Base-by-base conservation (phyloP, 164 flowering plant species). In the Vitis riparia region DNA sequence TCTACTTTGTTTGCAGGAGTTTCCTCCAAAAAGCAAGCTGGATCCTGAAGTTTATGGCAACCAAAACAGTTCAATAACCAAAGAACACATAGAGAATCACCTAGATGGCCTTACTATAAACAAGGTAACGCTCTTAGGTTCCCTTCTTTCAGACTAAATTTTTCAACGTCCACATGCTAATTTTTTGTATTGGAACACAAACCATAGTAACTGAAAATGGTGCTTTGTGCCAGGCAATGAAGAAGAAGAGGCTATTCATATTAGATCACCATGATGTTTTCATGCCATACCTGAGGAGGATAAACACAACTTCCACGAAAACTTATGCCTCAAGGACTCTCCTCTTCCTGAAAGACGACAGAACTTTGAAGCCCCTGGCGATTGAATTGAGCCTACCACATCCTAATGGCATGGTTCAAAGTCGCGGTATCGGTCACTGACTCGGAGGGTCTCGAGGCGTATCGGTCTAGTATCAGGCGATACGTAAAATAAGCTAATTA, bases 361-460 rank as follows among this genome's bases (percentile, higher is more conserved):
- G 87, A 5, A 80, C 86, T 16, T 49, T 88, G 75, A 86, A 78
- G 77, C 92, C 90, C 44, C 10, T 88, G 52, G 92, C 80, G 1
- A 88, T 88, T 50, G 92, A 88, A 66, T 52, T 86, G 64, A 88
- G 92, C 73, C 62, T 82, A 71, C 92, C 92, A 68, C 84, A 85
- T 76, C 84, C 86, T 5, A 65, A 79, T 0, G 89, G 86, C 17
- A 17, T 17, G 3, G 87, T 86, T 65, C 76, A 70, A 76, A 47
- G 84, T 88, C 79, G 5, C 92, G 17, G 17, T 17, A 17, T 17
- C 17, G 17, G 17, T 17, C 17, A 17, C 17, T 17, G 17, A 17
- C 17, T 17, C 17, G 17, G 17, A 17, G 17, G 17, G 17, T 17
- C 17, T 0, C 0, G 17, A 17, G 17, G 17, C 17, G 17, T 17